phyloP scores from a whole-genome alignment of 2,329 filamentous ascomycete genomes.

The Phoma sp. region DNA sequence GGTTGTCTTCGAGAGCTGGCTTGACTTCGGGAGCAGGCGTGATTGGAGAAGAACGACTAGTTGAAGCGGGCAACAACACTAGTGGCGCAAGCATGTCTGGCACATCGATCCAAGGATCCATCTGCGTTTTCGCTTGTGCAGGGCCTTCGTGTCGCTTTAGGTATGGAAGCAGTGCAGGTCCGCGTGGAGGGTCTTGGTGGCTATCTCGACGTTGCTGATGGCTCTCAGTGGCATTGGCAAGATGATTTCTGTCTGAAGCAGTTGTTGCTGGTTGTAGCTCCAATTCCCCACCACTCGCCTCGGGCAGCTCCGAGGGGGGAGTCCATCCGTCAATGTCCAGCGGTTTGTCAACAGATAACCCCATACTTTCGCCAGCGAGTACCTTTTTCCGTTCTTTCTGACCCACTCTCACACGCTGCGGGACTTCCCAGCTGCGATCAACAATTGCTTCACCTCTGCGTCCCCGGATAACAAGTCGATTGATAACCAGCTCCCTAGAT shows the following conservation, averaged over 20 bases:
- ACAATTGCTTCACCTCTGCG: slow-evolving; percentile 21
- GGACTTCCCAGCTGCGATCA: slow-evolving; percentile 25
- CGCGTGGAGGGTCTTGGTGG: neutral
- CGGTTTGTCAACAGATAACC: too few species aligned
- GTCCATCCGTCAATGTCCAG: too few species aligned
- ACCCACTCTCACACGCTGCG: slow-evolving; percentile 13
- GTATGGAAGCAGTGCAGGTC: neutral
- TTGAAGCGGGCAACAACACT: neutral
- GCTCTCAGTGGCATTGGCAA: too few species aligned
- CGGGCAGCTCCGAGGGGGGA: too few species aligned
- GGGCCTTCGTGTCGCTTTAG: slow-evolving; percentile 9
- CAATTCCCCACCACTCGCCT: too few species aligned
- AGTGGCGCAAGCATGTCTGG: slow-evolving; percentile 3
- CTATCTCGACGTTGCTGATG: slow-evolving; percentile 1
- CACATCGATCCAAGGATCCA: slow-evolving; percentile 1
- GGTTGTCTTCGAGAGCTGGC: too few species aligned
- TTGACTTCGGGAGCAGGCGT: too few species aligned
- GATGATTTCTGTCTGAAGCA: neutral
- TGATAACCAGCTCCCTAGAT: slow-evolving; percentile 6
- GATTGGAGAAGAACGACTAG: neutral
- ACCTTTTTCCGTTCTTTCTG: too few species aligned
- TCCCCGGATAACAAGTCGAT: slow-evolving; percentile 27
- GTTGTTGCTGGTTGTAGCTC: neutral
- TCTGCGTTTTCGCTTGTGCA: neutral
- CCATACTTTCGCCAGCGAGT: too few species aligned